Evolutionary conservation across 805 yeast genomes (phyloP), one percentile per base, ranked within the genome.

Genomic region (Candida maris): DNA sequence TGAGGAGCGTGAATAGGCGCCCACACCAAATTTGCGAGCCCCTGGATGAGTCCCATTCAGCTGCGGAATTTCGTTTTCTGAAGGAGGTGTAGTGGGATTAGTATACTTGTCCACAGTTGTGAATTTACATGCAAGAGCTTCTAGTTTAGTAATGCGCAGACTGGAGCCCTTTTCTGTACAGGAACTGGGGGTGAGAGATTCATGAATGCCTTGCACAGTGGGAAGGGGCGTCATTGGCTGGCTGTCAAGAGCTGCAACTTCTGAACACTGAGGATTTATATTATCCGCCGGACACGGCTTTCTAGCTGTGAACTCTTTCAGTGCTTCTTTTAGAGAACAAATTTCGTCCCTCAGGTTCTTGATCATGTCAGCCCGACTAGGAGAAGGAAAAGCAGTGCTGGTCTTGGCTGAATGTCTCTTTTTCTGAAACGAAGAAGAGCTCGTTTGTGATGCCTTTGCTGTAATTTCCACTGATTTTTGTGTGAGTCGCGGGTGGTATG

Each of bases 331-430:
- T 35, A 63, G 47, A n/a, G 46, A 49, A 38, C 52, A 49, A 10
- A 67, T 57, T 33, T 52, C 61, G 7, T 55, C 51, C 24, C 58
- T 53, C 14, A 67, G 39, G 30, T 57, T 52, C 32, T 58, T 62
- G 40, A 66, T 61, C 31, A 66, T 63, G 31, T 61, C 64, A 12
- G 72, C n/a, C n/a, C n/a, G n/a, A n/a, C n/a, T n/a, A n/a, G n/a
- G n/a, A n/a, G n/a, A n/a, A n/a, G n/a, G n/a, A n/a, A n/a, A n/a
- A n/a, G n/a, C n/a, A n/a, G n/a, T n/a, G n/a, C n/a, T n/a, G n/a
- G n/a, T n/a, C n/a, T n/a, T n/a, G n/a, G n/a, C n/a, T n/a, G n/a
- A n/a, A n/a, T n/a, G n/a, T n/a, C n/a, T n/a, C n/a, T n/a, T n/a
- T n/a, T n/a, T n/a, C n/a, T n/a, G n/a, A n/a, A n/a, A n/a, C n/a